phyloP scores from a whole-genome alignment of 2,329 filamentous ascomycete species.

The Paraconiothyrium sp. region DNA sequence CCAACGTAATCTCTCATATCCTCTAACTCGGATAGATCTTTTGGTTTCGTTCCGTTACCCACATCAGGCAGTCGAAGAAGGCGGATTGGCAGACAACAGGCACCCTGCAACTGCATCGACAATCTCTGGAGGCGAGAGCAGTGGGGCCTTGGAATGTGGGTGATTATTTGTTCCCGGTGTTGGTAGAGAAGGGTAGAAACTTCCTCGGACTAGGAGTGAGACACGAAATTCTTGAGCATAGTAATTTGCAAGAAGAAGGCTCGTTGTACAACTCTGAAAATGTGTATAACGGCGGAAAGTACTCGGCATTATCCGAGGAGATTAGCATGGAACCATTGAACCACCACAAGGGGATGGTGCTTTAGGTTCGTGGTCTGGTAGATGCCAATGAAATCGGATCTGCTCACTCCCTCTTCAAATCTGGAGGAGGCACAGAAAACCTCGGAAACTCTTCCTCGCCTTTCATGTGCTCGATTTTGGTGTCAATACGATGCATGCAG shows the following conservation, averaged over 20 bases:
- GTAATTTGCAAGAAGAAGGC: neutral
- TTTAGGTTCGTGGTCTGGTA: neutral
- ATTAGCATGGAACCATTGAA: neutral
- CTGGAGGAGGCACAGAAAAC: constrained; percentile 14
- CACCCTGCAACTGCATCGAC: constrained; percentile 28
- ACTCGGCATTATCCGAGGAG: neutral
- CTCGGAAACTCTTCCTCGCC: constrained; percentile 15
- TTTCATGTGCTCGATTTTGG: constrained; percentile 31
- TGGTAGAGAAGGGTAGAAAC: constrained; percentile 14
- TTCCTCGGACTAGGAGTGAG: constrained; percentile 11
- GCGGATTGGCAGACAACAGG: constrained; percentile 29
- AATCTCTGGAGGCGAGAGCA: constrained; percentile 25
- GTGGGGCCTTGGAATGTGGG: constrained; percentile 27
- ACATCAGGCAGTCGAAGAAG: constrained; percentile 21
- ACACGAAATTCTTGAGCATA: neutral
- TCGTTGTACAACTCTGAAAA: neutral
- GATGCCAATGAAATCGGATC: neutral
- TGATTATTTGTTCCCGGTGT: constrained; percentile 27
- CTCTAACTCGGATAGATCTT: constrained; percentile 21
- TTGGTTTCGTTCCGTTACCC: constrained; percentile 23
- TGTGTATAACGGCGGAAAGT: neutral
- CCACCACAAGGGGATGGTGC: neutral
- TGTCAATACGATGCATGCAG: constrained; percentile 44
- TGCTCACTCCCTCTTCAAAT: constrained; percentile 7
- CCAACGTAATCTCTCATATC: neutral